A percentile compares a stretch with the other conserved stretches of the same genome.
Evolutionary conservation across 2,329 filamentous ascomycete genomes (phyloP).

Genomic region (Sarocladium strictum): DNA sequence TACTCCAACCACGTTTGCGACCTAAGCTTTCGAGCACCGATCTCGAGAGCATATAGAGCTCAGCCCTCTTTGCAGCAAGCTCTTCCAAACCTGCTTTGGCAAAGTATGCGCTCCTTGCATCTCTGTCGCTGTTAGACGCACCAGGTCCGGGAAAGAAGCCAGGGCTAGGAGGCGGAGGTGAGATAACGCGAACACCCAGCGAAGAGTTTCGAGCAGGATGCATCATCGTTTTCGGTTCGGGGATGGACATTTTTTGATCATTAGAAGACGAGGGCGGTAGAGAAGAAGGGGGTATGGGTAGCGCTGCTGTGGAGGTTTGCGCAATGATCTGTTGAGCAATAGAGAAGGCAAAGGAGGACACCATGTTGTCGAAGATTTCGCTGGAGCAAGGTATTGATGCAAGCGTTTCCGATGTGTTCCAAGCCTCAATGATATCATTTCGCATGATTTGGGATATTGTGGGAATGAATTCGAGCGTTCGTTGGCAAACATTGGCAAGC

Average conservation of each 20-base stretch:
- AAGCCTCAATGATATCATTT: slow-evolving; percentile 65
- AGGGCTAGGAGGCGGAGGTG: slow-evolving; percentile 38
- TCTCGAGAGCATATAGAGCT: slow-evolving; percentile 73
- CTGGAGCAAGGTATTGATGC: slow-evolving; percentile 15
- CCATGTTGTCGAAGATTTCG: slow-evolving; percentile 64
- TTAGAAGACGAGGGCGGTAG: slow-evolving; percentile 32
- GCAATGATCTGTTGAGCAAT: slow-evolving; percentile 70
- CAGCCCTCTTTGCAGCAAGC: slow-evolving; percentile 74
- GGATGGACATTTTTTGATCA: slow-evolving; percentile 57
- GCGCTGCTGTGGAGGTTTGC: slow-evolving; percentile 64
- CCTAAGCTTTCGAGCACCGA: slow-evolving; percentile 73
- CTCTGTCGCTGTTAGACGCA: slow-evolving; percentile 29
- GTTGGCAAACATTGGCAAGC: slow-evolving; percentile 79
- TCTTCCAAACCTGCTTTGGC: slow-evolving; percentile 68
- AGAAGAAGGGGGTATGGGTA: slow-evolving; percentile 59
- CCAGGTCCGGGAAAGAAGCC: slow-evolving; percentile 46
- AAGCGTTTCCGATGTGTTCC: slow-evolving; percentile 19
- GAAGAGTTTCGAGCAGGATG: slow-evolving; percentile 62
- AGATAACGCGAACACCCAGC: slow-evolving; percentile 34
- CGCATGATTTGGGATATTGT: slow-evolving; percentile 74
- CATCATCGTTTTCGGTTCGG: slow-evolving; percentile 65
- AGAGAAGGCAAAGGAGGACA: slow-evolving; percentile 72
- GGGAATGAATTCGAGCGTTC: slow-evolving; percentile 79
- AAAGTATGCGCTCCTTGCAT: slow-evolving; percentile 40
- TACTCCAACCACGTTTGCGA: slow-evolving; percentile 65